Evolutionary conservation across 768 basidiomycete genomes (phyloP), one percentile per base, ranked within the genome.

Genomic region (Fistulinella prunicolor): DNA sequence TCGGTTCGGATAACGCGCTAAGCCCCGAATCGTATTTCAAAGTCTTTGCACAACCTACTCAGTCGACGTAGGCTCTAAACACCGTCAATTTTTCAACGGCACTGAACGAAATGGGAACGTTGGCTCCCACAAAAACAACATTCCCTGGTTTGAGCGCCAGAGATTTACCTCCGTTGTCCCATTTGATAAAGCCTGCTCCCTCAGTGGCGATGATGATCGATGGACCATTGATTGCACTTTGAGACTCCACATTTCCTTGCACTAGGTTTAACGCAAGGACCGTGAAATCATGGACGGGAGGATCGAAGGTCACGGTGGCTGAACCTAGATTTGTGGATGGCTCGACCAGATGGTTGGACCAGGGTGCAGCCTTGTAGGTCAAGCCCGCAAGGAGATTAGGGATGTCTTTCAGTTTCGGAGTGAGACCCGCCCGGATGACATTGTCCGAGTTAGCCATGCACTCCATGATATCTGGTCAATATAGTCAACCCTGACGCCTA

Each of bases 391-490:
- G 76, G 36, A 99, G 83, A 54, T 95, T 97, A 9, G 85, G 83
- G 29, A 99, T 84, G 65, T 99, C 96, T 44, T 96, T 85, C 26
- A 91, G 78, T 70, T 99, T 99, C 2, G 96, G 95, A 0, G 96
- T 99, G 34, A 99, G 82, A 13, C 96, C 96, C 7, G 96, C 96
- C 26, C 96, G 90, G 55, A 99, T 94, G 67, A 99, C 96, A 66
- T 98, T 98, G 72, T 99, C 96, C 0, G 92, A 94, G 53, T 94
- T 94, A 21, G 95, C 95, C 94, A 98, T 98, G 72, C 93, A 95
- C 64, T 98, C 96, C 63, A 98, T 92, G 67, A 94, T 94, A 63
- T 99, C 95, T 95, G 59, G 46, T 42, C 14, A 29, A 21, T 24
- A 16, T 34, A 23, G 53, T 49, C 23, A 57, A 41, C 14, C 30